phyloP scores from a whole-genome alignment of 345 rosid genomes.

The Eucalyptus tenuipes region DNA sequence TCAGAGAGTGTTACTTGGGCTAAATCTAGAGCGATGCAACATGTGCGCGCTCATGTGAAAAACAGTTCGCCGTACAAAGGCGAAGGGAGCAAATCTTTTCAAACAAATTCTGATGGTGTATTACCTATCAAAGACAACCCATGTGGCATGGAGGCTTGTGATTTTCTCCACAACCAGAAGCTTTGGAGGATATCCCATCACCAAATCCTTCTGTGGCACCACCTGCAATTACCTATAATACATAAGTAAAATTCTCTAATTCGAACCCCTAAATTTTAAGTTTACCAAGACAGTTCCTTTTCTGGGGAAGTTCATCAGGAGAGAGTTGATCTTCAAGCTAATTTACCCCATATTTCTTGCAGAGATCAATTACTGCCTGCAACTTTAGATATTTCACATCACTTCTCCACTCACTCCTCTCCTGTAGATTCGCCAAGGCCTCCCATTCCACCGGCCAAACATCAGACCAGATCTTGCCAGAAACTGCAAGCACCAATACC shows the following conservation, averaged over 20 bases:
- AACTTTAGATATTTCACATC: conserved; percentile 24
- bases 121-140: conserved; percentile 44
- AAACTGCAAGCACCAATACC: conserved; percentile 8
- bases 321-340: not conserved
- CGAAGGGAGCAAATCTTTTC: not conserved
- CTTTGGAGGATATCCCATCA: conserved; percentile 36
- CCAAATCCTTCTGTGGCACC: conserved; percentile 28
- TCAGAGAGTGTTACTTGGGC: not conserved
- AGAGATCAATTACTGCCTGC: conserved; percentile 25
- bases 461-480: conserved; percentile 19
- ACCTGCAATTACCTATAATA: conserved; percentile 2
- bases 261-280: not conserved
- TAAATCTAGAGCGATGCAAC: not conserved
- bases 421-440: conserved; percentile 10
- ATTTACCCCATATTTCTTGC: conserved; percentile 21
- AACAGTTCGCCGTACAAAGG: not conserved
- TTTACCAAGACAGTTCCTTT: not conserved
- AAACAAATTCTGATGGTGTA: not conserved
- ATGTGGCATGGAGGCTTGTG: conserved; percentile 24
- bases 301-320: not conserved
- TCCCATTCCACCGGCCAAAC: conserved; percentile 36
- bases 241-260: not conserved
- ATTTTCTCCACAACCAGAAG: conserved; percentile 17
- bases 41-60: not conserved
- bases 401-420: conserved; percentile 3